Evolutionary conservation across 495 filamentous ascomycete genomes (phyloP), one percentile per base, ranked within the genome.

Genomic region (Xylaria nigripes): DNA sequence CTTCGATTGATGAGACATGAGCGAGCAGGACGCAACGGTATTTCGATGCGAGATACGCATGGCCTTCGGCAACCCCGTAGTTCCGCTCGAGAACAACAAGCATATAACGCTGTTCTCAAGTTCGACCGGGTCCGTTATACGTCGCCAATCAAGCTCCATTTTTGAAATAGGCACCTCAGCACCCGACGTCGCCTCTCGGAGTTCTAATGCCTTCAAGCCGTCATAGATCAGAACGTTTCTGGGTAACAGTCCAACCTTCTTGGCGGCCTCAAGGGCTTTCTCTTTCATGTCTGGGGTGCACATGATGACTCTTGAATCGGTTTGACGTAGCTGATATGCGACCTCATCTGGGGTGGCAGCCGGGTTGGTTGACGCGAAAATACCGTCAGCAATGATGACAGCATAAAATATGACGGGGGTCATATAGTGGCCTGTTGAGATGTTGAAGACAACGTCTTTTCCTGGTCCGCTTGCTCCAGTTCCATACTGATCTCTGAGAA

Each of bases 81-180:
- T 94, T 7, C 89, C 89, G 25, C 84, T 88, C 19, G 89, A 92
- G 70, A 93, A 94, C 65, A 91, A 86, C 63, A 94, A 83, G 29
- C 86, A 90, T 40, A 65, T 59, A 9, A 54, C 58, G 48, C 46
- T 65, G 36, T 58, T 59, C 15, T 60, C 61, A 19, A 79, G 65
- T 43, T 62, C 56, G 23, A 63, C 44, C 1, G 57, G 64, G 56
- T 74, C 70, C 7, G 72, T 79, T 44, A 80, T 73, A 36, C 68
- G 62, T 21, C 61, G 49, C 76, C 76, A 78, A n/a, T 67, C 56
- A 43, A 76, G 54, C 34, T 55, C 61, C 7, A 59, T 38, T 3
- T 56, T 55, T 23, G 69, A 63, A 13, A 68, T 45, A 27, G 61
- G 49, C 32, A 67, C 40, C 22, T 42, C 46, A 1, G 32, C 42